phyloP scores from a whole-genome alignment of 2,329 filamentous ascomycete species.

The Aureobasidium pullulans region DNA sequence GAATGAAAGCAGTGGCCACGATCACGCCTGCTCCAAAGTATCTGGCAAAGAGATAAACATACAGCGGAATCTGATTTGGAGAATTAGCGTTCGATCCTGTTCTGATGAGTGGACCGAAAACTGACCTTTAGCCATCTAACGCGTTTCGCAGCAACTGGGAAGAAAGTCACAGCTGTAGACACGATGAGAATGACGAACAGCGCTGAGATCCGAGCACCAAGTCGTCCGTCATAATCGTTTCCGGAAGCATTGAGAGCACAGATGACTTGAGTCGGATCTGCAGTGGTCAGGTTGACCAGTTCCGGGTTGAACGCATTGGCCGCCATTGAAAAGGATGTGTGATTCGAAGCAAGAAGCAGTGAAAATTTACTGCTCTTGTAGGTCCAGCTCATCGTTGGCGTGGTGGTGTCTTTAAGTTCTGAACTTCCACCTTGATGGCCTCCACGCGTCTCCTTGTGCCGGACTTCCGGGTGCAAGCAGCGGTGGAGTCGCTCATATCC shows the following conservation, averaged over 20 bases:
- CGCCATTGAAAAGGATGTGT: not conserved
- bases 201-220: constrained; percentile 37
- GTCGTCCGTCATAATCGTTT: constrained; percentile 49
- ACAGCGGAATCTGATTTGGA: not conserved
- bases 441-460: too few species aligned
- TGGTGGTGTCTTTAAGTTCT: not conserved
- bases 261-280: constrained; percentile 38
- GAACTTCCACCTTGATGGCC: not conserved
- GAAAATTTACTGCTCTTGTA: not conserved
- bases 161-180: constrained; percentile 36
- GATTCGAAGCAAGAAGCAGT: not conserved
- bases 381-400: not conserved
- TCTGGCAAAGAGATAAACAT: constrained; percentile 75
- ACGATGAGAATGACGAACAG: constrained; percentile 40
- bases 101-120: not conserved
- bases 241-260: constrained; percentile 40
- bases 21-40: constrained; percentile 94
- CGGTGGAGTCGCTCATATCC: not conserved
- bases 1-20: constrained; percentile 70
- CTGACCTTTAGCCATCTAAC: constrained; percentile 28
- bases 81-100: not conserved
- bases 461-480: not conserved
- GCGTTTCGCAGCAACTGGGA: constrained; percentile 41
- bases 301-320: not conserved
- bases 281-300: constrained; percentile 28